These are phyloP conservation scores for Venturia oleaginea DNA, from an alignment of 2,329 filamentous ascomycete genomes.

Conservation along the genomic window DNA sequence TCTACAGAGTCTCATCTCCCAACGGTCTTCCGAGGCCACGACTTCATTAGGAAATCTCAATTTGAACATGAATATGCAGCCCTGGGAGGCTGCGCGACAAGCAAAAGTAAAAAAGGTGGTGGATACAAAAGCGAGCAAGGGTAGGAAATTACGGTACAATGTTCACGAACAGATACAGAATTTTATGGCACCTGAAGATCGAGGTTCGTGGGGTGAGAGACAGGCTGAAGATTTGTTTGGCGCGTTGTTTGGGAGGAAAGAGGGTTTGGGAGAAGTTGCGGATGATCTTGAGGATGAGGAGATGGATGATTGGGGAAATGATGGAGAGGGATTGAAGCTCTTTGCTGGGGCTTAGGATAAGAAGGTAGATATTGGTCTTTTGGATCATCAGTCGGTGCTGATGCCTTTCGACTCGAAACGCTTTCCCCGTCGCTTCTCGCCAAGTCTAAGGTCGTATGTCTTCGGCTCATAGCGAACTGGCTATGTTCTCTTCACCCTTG, in stretches of 20 bases:
- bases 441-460: not conserved
- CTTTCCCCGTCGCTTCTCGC: not conserved
- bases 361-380: not conserved
- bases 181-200: slow-evolving; percentile 90
- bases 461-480: no score
- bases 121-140: slow-evolving; percentile 91
- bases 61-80: slow-evolving; percentile 24
- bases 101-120: slow-evolving; percentile 78
- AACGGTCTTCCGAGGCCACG: slow-evolving; percentile 60
- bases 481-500: no score
- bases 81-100: slow-evolving; percentile 60
- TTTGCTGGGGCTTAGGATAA: slow-evolving; percentile 19
- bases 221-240: slow-evolving; percentile 59
- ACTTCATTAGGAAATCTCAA: slow-evolving; percentile 31
- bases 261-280: slow-evolving; percentile 36
- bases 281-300: slow-evolving; percentile 24
- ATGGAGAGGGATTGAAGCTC: slow-evolving; percentile 29
- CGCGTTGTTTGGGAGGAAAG: slow-evolving; percentile 39
- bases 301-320: slow-evolving; percentile 27
- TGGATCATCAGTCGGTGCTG: not conserved
- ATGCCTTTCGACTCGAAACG: not conserved
- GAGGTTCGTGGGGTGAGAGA: slow-evolving; percentile 67
- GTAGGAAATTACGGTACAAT: slow-evolving; percentile 84
- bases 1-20: slow-evolving; percentile 86
- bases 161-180: slow-evolving; percentile 97